These are phyloP conservation scores for Mortierella sp. DNA, from an alignment of 371 early-diverging fungal species.

Conservation along the genomic window DNA sequence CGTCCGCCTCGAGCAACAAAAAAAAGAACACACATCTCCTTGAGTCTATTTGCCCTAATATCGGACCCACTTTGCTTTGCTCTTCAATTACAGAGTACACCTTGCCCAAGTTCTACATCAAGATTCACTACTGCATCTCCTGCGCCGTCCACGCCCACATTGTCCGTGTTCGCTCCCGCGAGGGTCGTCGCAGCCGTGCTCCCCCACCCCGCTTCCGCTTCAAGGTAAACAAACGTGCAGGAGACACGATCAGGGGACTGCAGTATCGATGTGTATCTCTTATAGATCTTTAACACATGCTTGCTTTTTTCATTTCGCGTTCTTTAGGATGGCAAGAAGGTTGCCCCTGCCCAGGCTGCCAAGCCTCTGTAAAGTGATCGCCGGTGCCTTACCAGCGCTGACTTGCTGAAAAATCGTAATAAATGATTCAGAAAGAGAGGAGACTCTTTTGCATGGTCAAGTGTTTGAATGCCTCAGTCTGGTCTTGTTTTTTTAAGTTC, in stretches of 20 bases:
- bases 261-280: too few species aligned
- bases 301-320: not conserved
- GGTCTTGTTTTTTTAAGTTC: not conserved
- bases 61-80: not conserved
- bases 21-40: not conserved
- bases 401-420: conserved; percentile 10
- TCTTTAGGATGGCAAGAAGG: conserved; percentile 68
- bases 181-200: conserved; percentile 92
- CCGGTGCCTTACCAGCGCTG: conserved; percentile 10
- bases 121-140: conserved; percentile 97
- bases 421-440: conserved; percentile 26
- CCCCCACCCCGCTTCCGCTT: conserved; percentile 93
- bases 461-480: not conserved
- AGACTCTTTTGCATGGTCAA: conserved; percentile 32
- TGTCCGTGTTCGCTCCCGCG: conserved; percentile 96
- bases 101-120: conserved; percentile 98
- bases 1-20: not conserved
- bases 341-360: conserved; percentile 57
- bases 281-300: not conserved
- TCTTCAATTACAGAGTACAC: conserved; percentile 75
- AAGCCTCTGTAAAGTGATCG: conserved; percentile 52
- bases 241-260: too few species aligned
- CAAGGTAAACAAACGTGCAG: conserved; percentile 72
- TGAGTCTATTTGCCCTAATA: not conserved
- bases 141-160: conserved; percentile 99